Evolutionary conservation across 768 basidiomycete genomes (phyloP), one percentile per base, ranked within the genome.

Genomic region (Sarcomyxa edulis): DNA sequence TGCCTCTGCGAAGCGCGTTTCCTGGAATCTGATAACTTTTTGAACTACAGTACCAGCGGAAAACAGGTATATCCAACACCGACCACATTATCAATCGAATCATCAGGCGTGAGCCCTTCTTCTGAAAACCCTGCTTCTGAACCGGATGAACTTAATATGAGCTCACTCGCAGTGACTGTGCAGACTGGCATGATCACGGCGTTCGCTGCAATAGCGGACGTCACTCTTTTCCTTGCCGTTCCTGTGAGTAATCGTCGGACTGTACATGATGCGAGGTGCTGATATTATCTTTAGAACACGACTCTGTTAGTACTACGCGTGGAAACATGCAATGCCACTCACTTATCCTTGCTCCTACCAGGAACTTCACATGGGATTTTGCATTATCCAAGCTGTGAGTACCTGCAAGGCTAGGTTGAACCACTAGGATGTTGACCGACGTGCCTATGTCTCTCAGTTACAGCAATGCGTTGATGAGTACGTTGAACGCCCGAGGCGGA

Each of bases 171-270:
- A 43, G 42, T 43, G 3, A 43, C 42, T 27, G 36, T 43, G 14
- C 42, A 43, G 23, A 43, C 42, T 3, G 42, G 42, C 2, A 16
- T 43, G 29, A 30, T 43, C 8, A 43, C 42, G 15, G 37, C n/a
- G n/a, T n/a, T n/a, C 7, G 20, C 36, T 19, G 42, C 42, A 5
- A 29, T 43, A 15, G 42, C 35, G 7, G 42, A 43, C 15, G 15
- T 43, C 27, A 25, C 33, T 29, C 28, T 37, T 12, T 26, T 31
- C 4, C 15, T 28, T n/a, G n/a, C 32, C 8, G 7, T 43, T 19
- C 42, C 28, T 10, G 42, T 43, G 35, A 37, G 42, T 15, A 14
- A 11, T n/a, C n/a, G n/a, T n/a, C n/a, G n/a, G 14, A 6, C 3
- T 14, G 14, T 34, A n/a, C 29, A n/a, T 12, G 10, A 21, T 21